phyloP scores from a whole-genome alignment of 2,329 filamentous ascomycete genomes.

The Cytospora mali region DNA sequence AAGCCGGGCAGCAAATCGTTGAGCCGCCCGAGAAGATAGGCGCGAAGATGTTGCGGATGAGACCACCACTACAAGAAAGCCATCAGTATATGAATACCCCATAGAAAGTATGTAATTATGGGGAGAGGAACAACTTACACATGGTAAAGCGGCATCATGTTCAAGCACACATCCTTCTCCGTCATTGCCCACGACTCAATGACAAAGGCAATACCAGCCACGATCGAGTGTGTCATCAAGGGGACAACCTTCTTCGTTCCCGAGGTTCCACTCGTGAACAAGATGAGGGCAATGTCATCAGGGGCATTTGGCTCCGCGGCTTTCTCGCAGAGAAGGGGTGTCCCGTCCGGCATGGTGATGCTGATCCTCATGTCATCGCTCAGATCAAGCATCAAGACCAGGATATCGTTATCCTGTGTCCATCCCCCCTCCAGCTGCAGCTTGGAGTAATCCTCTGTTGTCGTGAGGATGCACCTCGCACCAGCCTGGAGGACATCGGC shows the following conservation, averaged over 20 bases:
- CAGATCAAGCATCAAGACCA: slow-evolving; percentile 19
- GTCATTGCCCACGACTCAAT: slow-evolving; percentile 56
- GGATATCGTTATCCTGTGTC: slow-evolving; percentile 12
- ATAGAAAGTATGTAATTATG: fast-evolving
- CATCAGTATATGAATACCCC: slow-evolving; percentile 46
- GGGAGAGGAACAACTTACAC: slow-evolving; percentile 43
- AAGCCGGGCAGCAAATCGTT: slow-evolving; percentile 75
- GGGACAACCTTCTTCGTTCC: slow-evolving; percentile 63
- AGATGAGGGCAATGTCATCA: slow-evolving; percentile 67
- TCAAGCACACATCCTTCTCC: slow-evolving; percentile 52
- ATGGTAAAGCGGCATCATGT: slow-evolving; percentile 64
- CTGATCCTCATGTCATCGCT: slow-evolving; percentile 22
- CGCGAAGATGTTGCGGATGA: slow-evolving; percentile 79
- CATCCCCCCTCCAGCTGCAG: slow-evolving; percentile 11
- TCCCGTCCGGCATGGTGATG: slow-evolving; percentile 10
- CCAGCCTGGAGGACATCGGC: slow-evolving; percentile 29
- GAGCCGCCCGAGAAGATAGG: slow-evolving; percentile 76
- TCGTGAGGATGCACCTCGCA: slow-evolving; percentile 24
- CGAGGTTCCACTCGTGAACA: slow-evolving; percentile 61
- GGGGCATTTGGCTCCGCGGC: slow-evolving; percentile 40
- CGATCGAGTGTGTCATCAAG: slow-evolving; percentile 52
- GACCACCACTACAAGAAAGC: slow-evolving; percentile 48
- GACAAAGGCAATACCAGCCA: slow-evolving; percentile 54
- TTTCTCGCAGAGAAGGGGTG: not conserved
- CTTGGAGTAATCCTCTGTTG: slow-evolving; percentile 17